phyloP scores from a whole-genome alignment of 345 rosid genomes.

The Moricandia moricandioides region DNA sequence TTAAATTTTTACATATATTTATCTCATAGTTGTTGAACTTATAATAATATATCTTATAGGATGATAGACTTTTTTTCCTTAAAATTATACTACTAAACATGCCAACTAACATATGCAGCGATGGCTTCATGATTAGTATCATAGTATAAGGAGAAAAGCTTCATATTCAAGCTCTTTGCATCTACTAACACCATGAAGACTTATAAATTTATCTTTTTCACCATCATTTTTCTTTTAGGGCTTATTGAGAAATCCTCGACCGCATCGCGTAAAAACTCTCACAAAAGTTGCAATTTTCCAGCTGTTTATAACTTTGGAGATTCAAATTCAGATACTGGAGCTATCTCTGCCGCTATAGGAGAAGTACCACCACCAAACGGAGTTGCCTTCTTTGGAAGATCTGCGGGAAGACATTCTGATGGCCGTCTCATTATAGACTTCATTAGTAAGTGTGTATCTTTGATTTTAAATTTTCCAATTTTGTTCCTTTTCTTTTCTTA shows the following conservation, averaged over 20 bases:
- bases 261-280: not conserved
- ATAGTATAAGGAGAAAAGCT: constrained; percentile 4
- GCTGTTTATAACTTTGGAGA: constrained; percentile 77
- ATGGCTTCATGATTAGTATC: constrained; percentile 8
- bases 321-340: constrained; percentile 80
- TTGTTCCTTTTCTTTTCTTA: not conserved
- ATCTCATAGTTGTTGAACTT: not conserved
- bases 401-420: constrained; percentile 62
- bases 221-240: constrained; percentile 28
- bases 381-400: constrained; percentile 67
- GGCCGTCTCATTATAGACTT: constrained; percentile 74
- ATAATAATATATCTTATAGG: not conserved
- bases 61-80: not conserved
- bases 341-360: constrained; percentile 48
- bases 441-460: constrained; percentile 39
- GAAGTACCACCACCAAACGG: constrained; percentile 61
- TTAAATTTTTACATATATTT: not conserved
- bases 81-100: not conserved
- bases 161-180: constrained; percentile 9
- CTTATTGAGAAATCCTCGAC: not conserved
- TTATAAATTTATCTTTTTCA: constrained; percentile 5
- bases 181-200: constrained; percentile 27
- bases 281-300: constrained; percentile 33
- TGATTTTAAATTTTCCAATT: not conserved
- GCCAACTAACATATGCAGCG: constrained; percentile 14